phyloP scores from a whole-genome alignment of 805 yeast genomes.

The Candida pini region DNA sequence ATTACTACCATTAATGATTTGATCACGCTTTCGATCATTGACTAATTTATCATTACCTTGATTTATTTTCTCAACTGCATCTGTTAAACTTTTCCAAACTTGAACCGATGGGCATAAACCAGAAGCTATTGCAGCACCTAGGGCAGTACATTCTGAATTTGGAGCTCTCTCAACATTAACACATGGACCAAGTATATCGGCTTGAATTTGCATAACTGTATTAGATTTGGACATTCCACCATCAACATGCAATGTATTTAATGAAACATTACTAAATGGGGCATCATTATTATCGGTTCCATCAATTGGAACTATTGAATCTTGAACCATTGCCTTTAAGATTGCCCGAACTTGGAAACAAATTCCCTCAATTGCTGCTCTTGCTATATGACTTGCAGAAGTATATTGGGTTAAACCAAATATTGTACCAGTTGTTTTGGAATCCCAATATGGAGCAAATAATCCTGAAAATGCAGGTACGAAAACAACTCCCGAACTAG shows the following conservation, averaged over 20 bases:
- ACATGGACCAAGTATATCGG: slow-evolving; percentile 86
- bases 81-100: slow-evolving; percentile 72
- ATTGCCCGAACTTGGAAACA: slow-evolving; percentile 92
- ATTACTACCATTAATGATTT: slow-evolving; percentile 21
- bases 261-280: slow-evolving; percentile 36
- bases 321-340: slow-evolving; percentile 82
- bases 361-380: slow-evolving; percentile 94
- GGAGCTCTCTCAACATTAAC: slow-evolving; percentile 75
- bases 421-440: slow-evolving; percentile 87
- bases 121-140: slow-evolving; percentile 96
- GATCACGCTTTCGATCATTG: background rate
- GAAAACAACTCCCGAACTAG: slow-evolving; percentile 88
- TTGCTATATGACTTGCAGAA: slow-evolving; percentile 84
- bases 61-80: slow-evolving; percentile 42
- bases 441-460: slow-evolving; percentile 95
- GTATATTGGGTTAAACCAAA: slow-evolving; percentile 91
- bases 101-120: slow-evolving; percentile 62
- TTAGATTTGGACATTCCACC: slow-evolving; percentile 94
- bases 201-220: slow-evolving; percentile 90
- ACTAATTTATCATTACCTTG: background rate
- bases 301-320: slow-evolving; percentile 52
- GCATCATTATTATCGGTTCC: slow-evolving; percentile 48
- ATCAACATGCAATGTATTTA: slow-evolving; percentile 59
- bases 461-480: slow-evolving; percentile 94
- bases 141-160: slow-evolving; percentile 86